phyloP scores from a whole-genome alignment of 192 early-diverging fungal genomes.

The Cetraspora pellucida region DNA sequence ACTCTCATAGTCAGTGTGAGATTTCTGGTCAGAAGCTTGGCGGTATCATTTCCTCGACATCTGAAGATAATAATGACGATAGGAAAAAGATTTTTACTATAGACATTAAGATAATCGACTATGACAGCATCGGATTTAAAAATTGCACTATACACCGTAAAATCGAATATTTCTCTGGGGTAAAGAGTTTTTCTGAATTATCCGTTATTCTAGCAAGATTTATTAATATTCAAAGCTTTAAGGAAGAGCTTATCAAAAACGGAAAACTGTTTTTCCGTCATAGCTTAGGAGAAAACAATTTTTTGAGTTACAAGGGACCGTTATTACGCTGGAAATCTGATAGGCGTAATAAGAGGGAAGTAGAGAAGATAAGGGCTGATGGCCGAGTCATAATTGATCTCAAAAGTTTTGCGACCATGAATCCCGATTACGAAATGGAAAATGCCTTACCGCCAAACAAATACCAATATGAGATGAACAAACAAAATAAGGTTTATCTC shows the following conservation, averaged over 20 bases:
- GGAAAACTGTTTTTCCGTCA: background rate
- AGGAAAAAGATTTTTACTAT: background rate
- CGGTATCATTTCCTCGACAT: background rate
- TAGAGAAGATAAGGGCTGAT: background rate
- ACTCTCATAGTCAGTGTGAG: background rate
- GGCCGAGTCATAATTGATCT: constrained; percentile 4
- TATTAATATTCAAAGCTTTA: background rate
- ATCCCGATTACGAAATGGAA: background rate
- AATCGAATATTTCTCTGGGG: background rate
- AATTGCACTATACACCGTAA: background rate
- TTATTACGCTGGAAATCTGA: background rate
- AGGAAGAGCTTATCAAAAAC: background rate
- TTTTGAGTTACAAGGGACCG: background rate
- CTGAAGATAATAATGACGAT: too few species aligned
- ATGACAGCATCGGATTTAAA: background rate
- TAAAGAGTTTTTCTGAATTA: background rate
- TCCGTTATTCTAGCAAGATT: background rate
- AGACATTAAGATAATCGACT: background rate
- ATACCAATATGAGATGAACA: background rate
- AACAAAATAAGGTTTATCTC: background rate
- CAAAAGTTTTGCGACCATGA: background rate
- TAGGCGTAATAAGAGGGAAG: too few species aligned
- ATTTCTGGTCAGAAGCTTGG: background rate
- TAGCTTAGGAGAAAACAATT: background rate
- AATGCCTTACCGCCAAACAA: background rate